These are phyloP conservation scores for Gossypium bickii DNA, from an alignment of 345 rosid species.

Conservation along the genomic window DNA sequence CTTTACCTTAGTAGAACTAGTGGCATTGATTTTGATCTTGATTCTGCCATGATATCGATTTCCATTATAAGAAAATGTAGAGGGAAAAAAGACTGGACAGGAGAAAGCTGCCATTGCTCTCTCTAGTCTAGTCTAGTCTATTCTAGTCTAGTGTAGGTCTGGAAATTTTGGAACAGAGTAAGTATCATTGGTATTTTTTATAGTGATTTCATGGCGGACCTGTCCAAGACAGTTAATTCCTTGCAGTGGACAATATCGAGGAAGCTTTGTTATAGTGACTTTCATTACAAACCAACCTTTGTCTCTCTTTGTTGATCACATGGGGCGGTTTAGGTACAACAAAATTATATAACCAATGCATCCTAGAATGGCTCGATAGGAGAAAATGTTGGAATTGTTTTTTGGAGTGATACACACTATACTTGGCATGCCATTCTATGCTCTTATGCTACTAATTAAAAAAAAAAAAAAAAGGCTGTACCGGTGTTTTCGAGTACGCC, in stretches of 20 bases:
- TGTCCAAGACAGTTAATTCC: not conserved
- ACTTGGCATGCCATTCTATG: not conserved
- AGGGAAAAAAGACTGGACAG: not conserved
- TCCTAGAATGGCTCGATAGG: not conserved
- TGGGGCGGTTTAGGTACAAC: not conserved
- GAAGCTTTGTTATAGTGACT: not conserved
- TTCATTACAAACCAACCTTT: not conserved
- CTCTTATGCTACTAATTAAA: not conserved
- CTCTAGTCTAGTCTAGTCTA: not conserved
- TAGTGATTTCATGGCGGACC: not conserved
- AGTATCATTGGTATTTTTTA: not conserved
- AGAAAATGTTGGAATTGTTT: not conserved
- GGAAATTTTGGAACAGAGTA: slow-evolving; percentile 8
- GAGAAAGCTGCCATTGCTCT: slow-evolving; percentile 12
- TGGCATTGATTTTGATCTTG: slow-evolving; percentile 4
- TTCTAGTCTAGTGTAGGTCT: not conserved
- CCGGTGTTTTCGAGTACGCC: not conserved
- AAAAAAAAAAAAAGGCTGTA: not conserved
- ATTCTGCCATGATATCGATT: not conserved
- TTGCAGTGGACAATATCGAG: not conserved
- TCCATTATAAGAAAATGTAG: not conserved
- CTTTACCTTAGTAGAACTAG: not conserved
- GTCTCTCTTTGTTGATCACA: not conserved
- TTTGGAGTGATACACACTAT: not conserved
- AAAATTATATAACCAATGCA: not conserved